These are phyloP conservation scores for Cytidiella melzeri DNA, from an alignment of 768 basidiomycete genomes.

Conservation along the genomic window DNA sequence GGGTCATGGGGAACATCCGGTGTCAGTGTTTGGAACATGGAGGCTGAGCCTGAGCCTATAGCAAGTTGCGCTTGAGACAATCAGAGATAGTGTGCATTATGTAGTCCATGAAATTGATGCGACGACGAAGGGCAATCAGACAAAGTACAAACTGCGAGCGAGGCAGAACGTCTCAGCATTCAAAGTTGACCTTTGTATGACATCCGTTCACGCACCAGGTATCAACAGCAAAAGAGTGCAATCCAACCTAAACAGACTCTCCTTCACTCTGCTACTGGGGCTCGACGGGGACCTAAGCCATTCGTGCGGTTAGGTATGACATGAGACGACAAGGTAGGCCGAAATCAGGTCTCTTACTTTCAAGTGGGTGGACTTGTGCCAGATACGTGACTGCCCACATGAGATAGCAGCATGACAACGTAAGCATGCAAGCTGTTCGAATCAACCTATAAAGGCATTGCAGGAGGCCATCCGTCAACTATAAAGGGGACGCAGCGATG, in stretches of 20 bases:
- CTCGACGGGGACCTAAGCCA: conserved; percentile 12
- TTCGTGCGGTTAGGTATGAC: neutral
- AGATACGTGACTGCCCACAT: conserved; percentile 99
- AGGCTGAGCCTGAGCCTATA: neutral
- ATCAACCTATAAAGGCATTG: conserved; percentile 55
- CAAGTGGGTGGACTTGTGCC: conserved; percentile 87
- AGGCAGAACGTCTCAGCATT: neutral
- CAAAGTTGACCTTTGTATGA: too few species aligned
- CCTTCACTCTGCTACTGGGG: conserved; percentile 3
- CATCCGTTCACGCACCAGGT: too few species aligned
- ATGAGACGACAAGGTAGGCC: neutral
- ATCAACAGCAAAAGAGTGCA: too few species aligned
- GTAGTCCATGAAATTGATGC: neutral
- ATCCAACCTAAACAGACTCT: too few species aligned
- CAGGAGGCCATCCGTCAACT: neutral
- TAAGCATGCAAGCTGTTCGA: conserved; percentile 73
- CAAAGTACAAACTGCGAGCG: neutral
- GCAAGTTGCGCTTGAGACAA: neutral
- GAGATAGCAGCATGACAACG: conserved; percentile 80
- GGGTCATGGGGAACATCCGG: neutral
- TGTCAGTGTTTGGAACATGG: neutral
- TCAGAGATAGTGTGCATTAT: too few species aligned
- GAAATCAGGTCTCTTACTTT: conserved; percentile 46
- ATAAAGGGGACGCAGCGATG: neutral
- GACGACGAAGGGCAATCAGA: neutral